phyloP scores from a whole-genome alignment of 129 eudicot genomes.

The Mikania micrantha region DNA sequence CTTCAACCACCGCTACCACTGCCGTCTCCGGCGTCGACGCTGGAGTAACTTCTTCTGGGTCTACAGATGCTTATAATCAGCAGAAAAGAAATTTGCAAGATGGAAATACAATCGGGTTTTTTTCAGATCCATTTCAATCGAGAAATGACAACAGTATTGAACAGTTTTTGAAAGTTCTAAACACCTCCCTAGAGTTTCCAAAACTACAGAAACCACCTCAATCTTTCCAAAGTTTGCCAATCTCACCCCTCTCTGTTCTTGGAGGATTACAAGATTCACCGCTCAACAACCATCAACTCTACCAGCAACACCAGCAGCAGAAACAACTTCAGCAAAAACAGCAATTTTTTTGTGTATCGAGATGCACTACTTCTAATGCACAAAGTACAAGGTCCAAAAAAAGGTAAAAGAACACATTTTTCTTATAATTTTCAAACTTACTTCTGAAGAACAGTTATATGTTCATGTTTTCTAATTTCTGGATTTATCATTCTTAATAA shows the following conservation, averaged over 20 bases:
- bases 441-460: background rate
- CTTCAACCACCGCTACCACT: slow-evolving; percentile 9
- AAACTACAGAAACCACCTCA: slow-evolving; percentile 23
- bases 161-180: slow-evolving; percentile 54
- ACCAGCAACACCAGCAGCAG: slow-evolving; percentile 14
- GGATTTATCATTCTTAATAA: too few relatives aligned
- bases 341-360: slow-evolving; percentile 40
- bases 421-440: too few relatives aligned
- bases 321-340: slow-evolving; percentile 36
- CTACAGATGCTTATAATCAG: slow-evolving; percentile 6
- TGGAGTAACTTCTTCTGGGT: background rate
- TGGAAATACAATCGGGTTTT: slow-evolving; percentile 16
- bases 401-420: slow-evolving; percentile 66
- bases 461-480: background rate
- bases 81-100: slow-evolving; percentile 21
- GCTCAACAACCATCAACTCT: slow-evolving; percentile 14
- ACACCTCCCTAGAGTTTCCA: slow-evolving; percentile 38
- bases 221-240: slow-evolving; percentile 36
- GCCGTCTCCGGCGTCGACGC: background rate
- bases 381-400: slow-evolving; percentile 59
- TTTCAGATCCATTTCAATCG: slow-evolving; percentile 60
- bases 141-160: slow-evolving; percentile 34
- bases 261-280: slow-evolving; percentile 59
- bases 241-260: slow-evolving; percentile 66
- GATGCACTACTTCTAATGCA: slow-evolving; percentile 28